These are phyloP conservation scores for Cryptosporidium sp. DNA, from an alignment of 169 alveolate genomes.

Conservation along the genomic window DNA sequence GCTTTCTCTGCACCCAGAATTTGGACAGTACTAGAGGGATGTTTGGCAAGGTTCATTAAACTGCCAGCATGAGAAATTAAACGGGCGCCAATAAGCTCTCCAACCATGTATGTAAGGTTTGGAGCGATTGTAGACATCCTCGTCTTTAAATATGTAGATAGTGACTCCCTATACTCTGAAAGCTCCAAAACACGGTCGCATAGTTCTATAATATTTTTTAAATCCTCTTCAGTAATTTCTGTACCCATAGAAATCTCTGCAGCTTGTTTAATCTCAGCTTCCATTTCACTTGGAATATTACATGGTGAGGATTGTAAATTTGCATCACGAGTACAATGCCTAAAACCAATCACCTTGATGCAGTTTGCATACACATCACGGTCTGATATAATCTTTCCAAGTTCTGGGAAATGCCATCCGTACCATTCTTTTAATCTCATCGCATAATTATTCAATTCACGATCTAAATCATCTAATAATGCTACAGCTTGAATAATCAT, in stretches of 20 bases:
- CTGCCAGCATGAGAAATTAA: constrained; percentile 99
- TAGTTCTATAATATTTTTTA: constrained; percentile 91
- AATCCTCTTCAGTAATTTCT: constrained; percentile 97
- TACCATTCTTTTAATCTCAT: constrained; percentile 98
- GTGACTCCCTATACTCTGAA: constrained; percentile 92
- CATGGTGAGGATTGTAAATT: constrained; percentile 81
- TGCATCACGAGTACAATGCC: constrained; percentile 85
- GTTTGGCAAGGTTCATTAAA: constrained; percentile 96
- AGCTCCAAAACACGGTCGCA: constrained; percentile 96
- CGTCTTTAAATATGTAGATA: constrained; percentile 95
- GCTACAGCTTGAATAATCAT: constrained; percentile 99
- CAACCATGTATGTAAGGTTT: constrained; percentile 97
- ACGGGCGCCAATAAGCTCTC: constrained; percentile 99
- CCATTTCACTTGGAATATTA: constrained; percentile 93
- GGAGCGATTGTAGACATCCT: constrained; percentile 99
- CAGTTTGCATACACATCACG: constrained; percentile 92
- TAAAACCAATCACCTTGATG: constrained; percentile 90
- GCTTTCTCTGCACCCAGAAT: constrained; percentile 99
- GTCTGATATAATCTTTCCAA: constrained; percentile 95
- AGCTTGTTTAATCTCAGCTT: constrained; percentile 95
- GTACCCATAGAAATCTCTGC: constrained; percentile 99
- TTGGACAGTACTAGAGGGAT: constrained; percentile 99
- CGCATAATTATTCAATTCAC: constrained; percentile 98
- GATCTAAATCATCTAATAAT: constrained; percentile 96
- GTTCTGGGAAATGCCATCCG: constrained; percentile 99